phyloP scores from a whole-genome alignment of 2,329 filamentous ascomycete species.

The Xylariales sp. region DNA sequence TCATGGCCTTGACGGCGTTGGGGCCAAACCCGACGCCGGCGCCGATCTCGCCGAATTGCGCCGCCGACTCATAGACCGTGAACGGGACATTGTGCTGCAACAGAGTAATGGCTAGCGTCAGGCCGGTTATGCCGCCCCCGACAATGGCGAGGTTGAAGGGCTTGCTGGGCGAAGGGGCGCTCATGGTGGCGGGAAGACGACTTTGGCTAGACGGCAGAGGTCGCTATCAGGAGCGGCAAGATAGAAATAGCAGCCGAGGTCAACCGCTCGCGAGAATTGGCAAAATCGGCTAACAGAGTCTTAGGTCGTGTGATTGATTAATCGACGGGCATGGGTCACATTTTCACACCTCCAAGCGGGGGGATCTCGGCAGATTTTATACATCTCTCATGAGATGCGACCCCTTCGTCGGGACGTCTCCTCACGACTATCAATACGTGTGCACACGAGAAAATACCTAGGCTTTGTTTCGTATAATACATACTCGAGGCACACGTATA shows the following conservation, averaged over 20 bases:
- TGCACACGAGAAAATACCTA: too few relatives aligned
- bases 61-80: conserved; percentile 53
- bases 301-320: background rate
- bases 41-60: conserved; percentile 52
- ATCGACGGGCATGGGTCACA: conserved; percentile 2
- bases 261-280: too few relatives aligned
- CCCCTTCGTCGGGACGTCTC: background rate
- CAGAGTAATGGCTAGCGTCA: conserved; percentile 52
- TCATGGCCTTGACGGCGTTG: conserved; percentile 51
- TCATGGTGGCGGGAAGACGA: conserved; percentile 15
- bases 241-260: background rate
- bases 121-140: conserved; percentile 56
- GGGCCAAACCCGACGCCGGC: conserved; percentile 53
- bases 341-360: background rate
- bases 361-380: conserved; percentile 4
- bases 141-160: conserved; percentile 53
- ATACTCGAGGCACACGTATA: background rate
- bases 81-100: conserved; percentile 47
- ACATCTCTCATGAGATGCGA: background rate
- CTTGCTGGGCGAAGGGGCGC: conserved; percentile 28
- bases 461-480: too few relatives aligned
- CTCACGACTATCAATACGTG: background rate
- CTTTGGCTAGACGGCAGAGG: background rate
- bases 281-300: background rate
- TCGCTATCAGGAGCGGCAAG: background rate